Evolutionary conservation across 805 yeast genomes (phyloP).

Genomic region (Lachancea lanzarotensis): DNA sequence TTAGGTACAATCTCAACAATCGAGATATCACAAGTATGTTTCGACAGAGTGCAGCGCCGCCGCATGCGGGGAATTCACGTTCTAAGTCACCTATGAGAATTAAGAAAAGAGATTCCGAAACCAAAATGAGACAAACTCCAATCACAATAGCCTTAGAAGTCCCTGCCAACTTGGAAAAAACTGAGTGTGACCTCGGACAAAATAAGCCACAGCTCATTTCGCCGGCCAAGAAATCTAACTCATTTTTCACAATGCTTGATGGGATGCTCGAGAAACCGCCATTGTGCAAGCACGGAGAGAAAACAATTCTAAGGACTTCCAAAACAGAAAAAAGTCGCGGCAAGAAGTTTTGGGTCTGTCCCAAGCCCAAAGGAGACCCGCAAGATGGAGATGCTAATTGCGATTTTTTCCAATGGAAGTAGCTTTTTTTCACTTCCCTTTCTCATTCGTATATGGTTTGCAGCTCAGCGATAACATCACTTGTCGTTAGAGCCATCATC

Average conservation of each 20-base stretch:
- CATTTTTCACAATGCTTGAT: constrained; percentile 1
- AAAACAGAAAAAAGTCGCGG: constrained; percentile 41
- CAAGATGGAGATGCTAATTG: constrained; percentile 36
- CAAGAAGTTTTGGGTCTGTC: constrained; percentile 49
- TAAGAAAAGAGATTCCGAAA: not conserved
- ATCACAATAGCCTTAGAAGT: not conserved
- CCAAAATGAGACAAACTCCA: not conserved
- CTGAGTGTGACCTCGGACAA: not conserved
- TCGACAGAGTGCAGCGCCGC: constrained; percentile 5
- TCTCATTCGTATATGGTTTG: too few species aligned
- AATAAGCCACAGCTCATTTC: constrained; percentile 2
- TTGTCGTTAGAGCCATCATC: constrained; percentile 4
- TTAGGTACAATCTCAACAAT: constrained; percentile 38
- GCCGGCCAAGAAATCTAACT: not conserved
- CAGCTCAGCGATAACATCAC: not conserved
- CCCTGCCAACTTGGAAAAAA: not conserved
- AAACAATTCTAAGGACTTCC: constrained; percentile 42
- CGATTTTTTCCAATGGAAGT: constrained; percentile 47
- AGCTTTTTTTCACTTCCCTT: too few species aligned
- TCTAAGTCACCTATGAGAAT: not conserved
- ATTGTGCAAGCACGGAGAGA: constrained; percentile 41
- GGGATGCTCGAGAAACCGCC: constrained; percentile 33
- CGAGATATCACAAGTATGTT: constrained; percentile 35
- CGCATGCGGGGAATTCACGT: not conserved
- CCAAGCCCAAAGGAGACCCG: constrained; percentile 31